Percentiles rank a stretch among this genome's conserved stretches.
Evolutionary conservation across 106 monocot species (phyloP).

Genomic region (Chionographis japonica): DNA sequence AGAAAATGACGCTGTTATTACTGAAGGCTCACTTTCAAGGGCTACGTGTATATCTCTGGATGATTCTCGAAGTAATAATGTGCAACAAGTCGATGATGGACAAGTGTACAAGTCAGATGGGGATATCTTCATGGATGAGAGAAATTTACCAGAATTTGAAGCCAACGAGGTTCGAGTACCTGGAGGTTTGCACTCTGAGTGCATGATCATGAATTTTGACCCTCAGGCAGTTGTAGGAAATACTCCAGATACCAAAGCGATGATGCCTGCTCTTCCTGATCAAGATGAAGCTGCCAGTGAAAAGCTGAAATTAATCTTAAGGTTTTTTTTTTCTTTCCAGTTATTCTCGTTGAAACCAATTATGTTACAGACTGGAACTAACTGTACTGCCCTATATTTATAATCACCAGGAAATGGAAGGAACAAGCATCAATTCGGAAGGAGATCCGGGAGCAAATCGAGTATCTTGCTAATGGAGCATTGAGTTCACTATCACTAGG

Average conservation of each 20-base stretch:
- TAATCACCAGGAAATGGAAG: constrained; percentile 72
- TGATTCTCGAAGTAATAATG: constrained; percentile 9
- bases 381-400: background rate
- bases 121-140: constrained; percentile 7
- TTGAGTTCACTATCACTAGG: too few relatives aligned
- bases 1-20: constrained; percentile 11
- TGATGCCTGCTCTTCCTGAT: constrained; percentile 5
- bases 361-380: background rate
- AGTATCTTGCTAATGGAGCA: too few relatives aligned
- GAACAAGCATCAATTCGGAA: too few relatives aligned
- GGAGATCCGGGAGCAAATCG: too few relatives aligned
- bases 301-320: constrained; percentile 57
- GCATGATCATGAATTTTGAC: background rate
- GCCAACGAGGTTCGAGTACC: constrained; percentile 12
- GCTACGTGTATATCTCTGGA: constrained; percentile 1
- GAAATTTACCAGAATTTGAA: constrained; percentile 3
- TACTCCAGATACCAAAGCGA: constrained; percentile 9
- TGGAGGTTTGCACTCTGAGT: constrained; percentile 11
- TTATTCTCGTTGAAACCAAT: constrained; percentile 2
- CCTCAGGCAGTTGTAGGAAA: constrained; percentile 5
- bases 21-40: background rate
- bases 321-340: constrained; percentile 32
- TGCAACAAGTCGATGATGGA: constrained; percentile 8
- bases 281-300: constrained; percentile 36
- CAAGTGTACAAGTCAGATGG: background rate